Percentiles rank a stretch among this genome's conserved stretches.
phyloP scores from a whole-genome alignment of 2,329 filamentous ascomycete species.

The Ceratocystis colombiana region DNA sequence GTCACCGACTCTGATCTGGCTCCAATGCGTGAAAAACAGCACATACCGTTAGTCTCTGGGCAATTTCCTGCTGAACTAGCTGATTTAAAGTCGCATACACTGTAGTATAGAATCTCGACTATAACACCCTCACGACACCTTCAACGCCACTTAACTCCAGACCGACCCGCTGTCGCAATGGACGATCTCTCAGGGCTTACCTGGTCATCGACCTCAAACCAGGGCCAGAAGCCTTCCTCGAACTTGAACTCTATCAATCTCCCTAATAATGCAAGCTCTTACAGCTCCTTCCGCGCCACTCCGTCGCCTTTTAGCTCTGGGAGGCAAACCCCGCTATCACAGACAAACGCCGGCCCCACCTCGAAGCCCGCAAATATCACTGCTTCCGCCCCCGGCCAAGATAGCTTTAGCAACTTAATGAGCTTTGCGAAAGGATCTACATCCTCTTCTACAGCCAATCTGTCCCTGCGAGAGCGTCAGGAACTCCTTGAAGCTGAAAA shows the following conservation, averaged over 20 bases:
- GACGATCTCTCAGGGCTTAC: slow-evolving; percentile 52
- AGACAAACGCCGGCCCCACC: slow-evolving; percentile 6
- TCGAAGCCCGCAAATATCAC: slow-evolving; percentile 16
- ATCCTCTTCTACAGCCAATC: slow-evolving; percentile 52
- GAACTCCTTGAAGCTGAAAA: slow-evolving; percentile 55
- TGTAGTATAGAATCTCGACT: neutral
- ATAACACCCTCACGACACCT: neutral
- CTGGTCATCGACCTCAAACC: slow-evolving; percentile 41
- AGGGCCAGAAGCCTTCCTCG: slow-evolving; percentile 34
- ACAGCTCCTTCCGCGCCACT: slow-evolving; percentile 45
- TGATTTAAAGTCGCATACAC: neutral
- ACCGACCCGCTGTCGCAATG: slow-evolving; percentile 36
- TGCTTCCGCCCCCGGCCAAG: slow-evolving; percentile 41
- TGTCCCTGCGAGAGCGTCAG: slow-evolving; percentile 70
- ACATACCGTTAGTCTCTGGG: neutral
- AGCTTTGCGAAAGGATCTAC: slow-evolving; percentile 39
- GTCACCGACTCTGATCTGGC: slow-evolving; percentile 13
- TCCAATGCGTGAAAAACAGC: neutral
- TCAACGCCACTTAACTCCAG: neutral
- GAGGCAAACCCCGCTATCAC: slow-evolving; percentile 41
- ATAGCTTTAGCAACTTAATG: slow-evolving; percentile 71
- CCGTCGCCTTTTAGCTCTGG: slow-evolving; percentile 48
- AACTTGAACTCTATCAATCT: slow-evolving; percentile 33
- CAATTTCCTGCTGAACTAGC: neutral
- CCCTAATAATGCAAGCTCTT: slow-evolving; percentile 39